Conservation (phyloP, 306 rosid genomes). For the Citrullus amarus region DNA sequence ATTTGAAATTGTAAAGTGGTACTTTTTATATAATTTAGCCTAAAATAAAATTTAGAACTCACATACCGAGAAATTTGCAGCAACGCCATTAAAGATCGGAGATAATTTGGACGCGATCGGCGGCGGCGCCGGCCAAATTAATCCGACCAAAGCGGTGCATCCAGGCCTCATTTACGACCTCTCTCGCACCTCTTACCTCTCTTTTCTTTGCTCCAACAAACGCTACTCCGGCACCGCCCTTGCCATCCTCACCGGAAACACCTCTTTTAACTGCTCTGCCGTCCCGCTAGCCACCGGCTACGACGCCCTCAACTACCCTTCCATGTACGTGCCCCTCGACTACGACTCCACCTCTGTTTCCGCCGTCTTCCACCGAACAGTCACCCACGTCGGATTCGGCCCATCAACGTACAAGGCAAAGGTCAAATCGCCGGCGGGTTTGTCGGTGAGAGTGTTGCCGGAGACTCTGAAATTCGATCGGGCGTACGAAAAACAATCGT, state of each 20-base stretch:
- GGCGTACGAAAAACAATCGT: slow-evolving; percentile 25
- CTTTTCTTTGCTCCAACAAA: slow-evolving; percentile 47
- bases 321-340: slow-evolving; percentile 32
- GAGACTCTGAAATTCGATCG: slow-evolving; percentile 24
- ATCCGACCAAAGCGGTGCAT: slow-evolving; percentile 36
- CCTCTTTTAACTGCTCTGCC: slow-evolving; percentile 27
- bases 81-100: slow-evolving; percentile 36
- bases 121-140: slow-evolving; percentile 64
- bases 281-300: slow-evolving; percentile 24
- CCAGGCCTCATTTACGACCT: slow-evolving; percentile 66
- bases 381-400: slow-evolving; percentile 49
- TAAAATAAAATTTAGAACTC: no score
- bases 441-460: slow-evolving; percentile 42
- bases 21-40: no score
- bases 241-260: slow-evolving; percentile 25
- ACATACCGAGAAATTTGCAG: neutral
- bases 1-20: no score
- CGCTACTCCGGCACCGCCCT: slow-evolving; percentile 30
- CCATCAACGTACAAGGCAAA: slow-evolving; percentile 45
- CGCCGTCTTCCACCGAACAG: slow-evolving; percentile 44
- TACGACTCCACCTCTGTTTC: slow-evolving; percentile 16
- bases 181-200: slow-evolving; percentile 23
- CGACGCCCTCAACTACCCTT: slow-evolving; percentile 78
- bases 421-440: slow-evolving; percentile 34
- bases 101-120: slow-evolving; percentile 30